Evolutionary conservation across 2,329 filamentous ascomycete genomes (phyloP).

Genomic region (Atkinsonella texensis): DNA sequence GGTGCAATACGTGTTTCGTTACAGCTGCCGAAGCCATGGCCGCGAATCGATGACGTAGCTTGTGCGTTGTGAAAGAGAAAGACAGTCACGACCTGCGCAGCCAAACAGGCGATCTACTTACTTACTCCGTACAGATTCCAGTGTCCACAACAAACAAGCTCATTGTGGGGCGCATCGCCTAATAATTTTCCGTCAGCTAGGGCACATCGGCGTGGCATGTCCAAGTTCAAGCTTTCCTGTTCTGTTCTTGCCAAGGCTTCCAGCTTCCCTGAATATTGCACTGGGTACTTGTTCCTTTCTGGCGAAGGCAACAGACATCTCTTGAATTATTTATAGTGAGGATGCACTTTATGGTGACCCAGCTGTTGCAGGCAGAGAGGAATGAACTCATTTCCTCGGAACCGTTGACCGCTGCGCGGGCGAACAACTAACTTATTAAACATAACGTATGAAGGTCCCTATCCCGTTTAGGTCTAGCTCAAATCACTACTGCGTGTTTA

Average conservation of each 20-base stretch:
- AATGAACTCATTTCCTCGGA: no score
- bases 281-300: no score
- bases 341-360: no score
- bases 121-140: neutral
- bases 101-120: neutral
- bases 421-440: no score
- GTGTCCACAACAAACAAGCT: slow-evolving; percentile 2
- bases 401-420: no score
- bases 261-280: no score
- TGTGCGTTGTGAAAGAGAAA: neutral
- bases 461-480: no score
- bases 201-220: neutral
- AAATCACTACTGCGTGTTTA: no score
- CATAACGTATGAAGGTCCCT: no score
- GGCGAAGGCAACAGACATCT: no score
- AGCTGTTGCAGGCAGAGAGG: no score
- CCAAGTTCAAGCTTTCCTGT: neutral
- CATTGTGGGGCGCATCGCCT: slow-evolving; percentile 1
- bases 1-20: neutral
- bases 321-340: no score
- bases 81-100: neutral
- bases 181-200: neutral
- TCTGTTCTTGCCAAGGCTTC: neutral
- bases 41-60: slow-evolving; percentile 3
- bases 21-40: neutral